Evolutionary conservation across 305 asterid species (phyloP), one percentile per base, ranked within the genome.

Genomic region (Fraxinus greggii): DNA sequence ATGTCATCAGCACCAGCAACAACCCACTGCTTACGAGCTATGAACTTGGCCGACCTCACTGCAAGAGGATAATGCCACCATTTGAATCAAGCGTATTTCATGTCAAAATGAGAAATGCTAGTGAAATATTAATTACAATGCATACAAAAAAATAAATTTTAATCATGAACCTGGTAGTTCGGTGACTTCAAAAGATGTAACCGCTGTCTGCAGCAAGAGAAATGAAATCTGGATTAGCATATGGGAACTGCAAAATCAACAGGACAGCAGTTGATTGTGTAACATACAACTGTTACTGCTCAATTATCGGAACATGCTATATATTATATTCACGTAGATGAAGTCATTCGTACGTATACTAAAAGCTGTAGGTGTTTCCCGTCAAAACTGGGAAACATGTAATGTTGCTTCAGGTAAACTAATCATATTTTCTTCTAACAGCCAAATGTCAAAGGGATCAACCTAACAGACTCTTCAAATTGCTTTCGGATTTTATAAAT

Each of bases 1-100:
- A 94, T 94, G 90, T 96, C 99, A 87, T 96, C 99, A 26, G 98
- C 97, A 88, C 98, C 99, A 73, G 98, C 99, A 84, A 96, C 98
- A 72, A 96, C 97, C 99, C 99, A 96, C 84, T 96, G 98, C 88
- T 93, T 93, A 51, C 98, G 93, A 79, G 99, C 90, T 83, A 96
- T 87, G 80, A 96, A 96, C 89, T 96, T 96, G 0, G 99, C 98
- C 35, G 99, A 96, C 87, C 99, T 90, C 86, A 94, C 99, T 96
- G 98, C 84, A 86, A 87, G 51, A 84, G 65, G 51, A 76, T 72
- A 76, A 51, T 59, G 61, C 13, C 38, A 81, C 80, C 81, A 81
- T 86, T 72, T 88, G 89, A 61, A 61, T 36, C 48, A 81, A 65
- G 73, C 29, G 17, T 61, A 78, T 36, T 69, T 42, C 85, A 59